These are phyloP conservation scores for Raphanus raphanistrum DNA, from an alignment of 345 rosid species.

Conservation along the genomic window DNA sequence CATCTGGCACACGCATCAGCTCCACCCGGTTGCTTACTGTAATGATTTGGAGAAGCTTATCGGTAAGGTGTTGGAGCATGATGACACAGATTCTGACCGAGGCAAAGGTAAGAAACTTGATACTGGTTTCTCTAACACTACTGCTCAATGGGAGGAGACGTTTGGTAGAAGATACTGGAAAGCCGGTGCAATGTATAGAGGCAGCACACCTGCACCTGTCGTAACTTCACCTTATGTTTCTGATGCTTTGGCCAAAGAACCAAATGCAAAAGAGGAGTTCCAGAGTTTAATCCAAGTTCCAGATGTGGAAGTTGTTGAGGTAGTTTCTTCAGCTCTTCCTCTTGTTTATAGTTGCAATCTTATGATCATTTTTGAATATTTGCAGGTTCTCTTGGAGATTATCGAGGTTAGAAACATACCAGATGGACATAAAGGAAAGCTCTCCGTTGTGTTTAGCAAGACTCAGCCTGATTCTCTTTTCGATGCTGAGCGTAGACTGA, in stretches of 20 bases:
- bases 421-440: constrained; percentile 61
- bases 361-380: neutral
- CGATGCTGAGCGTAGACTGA: constrained; percentile 56
- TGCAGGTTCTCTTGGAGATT: constrained; percentile 47
- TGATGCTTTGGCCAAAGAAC: constrained; percentile 40
- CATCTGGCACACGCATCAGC: constrained; percentile 97
- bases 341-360: neutral
- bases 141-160: constrained; percentile 81
- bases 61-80: constrained; percentile 87
- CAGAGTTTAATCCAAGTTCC: constrained; percentile 51
- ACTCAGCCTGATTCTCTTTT: constrained; percentile 67
- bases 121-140: constrained; percentile 77
- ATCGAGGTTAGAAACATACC: constrained; percentile 69
- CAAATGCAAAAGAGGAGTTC: constrained; percentile 30
- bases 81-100: constrained; percentile 90
- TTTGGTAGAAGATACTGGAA: constrained; percentile 83
- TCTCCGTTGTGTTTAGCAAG: constrained; percentile 60
- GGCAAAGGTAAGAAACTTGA: constrained; percentile 88
- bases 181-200: constrained; percentile 96
- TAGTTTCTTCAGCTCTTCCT: constrained; percentile 36
- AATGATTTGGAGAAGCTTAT: constrained; percentile 56
- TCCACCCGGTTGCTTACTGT: constrained; percentile 77
- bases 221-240: constrained; percentile 48
- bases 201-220: constrained; percentile 67
- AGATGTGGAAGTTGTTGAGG: constrained; percentile 68